Evolutionary conservation across 1,284 basidiomycete genomes (phyloP), one percentile per base, ranked within the genome.

Genomic region (Ceratobasidium sp.): DNA sequence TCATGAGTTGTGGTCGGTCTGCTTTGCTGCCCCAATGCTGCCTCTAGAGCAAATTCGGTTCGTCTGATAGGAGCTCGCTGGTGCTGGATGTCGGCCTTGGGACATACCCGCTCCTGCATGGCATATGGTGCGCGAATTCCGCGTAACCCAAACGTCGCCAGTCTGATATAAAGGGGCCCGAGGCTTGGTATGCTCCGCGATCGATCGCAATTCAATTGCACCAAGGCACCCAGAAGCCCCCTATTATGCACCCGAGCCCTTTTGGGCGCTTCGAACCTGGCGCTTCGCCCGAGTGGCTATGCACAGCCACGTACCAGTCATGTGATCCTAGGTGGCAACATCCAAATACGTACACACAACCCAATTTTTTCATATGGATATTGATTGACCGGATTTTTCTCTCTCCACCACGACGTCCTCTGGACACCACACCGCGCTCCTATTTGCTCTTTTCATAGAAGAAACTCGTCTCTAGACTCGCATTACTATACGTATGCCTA

Each of bases 301-400:
- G n/a, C n/a, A n/a, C 43, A 59, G 58, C 58, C 58, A 59, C 58
- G 23, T 43, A 28, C 36, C n/a, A 12, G 58, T 59, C 53, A 57
- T 18, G 48, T 50, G 62, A 46, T n/a, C n/a, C n/a, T n/a, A 14
- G 41, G 41, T 39, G 36, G 60, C 36, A 23, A n/a, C n/a, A 8
- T 36, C 41, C 67, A 70, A 70, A 70, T 41, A 70, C 30, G 3
- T 30, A 30, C 55, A 70, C 23, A 70, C 43, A 58, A 9, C 18
- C 32, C 55, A 70, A 70, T 70, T 70, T 70, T n/a, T 70, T 70
- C 52, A 70, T 70, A 57, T 70, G 67, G 60, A 41, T 62, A 62
- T 45, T 46, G 43, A 48, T 43, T 28, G 45, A 26, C 28, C 30
- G 43, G 60, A 21, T 48, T 62, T 34, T 46, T 46, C 28, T 46